Conservation (phyloP, 2,329 filamentous ascomycete genomes). For the Fusarium sp. region DNA sequence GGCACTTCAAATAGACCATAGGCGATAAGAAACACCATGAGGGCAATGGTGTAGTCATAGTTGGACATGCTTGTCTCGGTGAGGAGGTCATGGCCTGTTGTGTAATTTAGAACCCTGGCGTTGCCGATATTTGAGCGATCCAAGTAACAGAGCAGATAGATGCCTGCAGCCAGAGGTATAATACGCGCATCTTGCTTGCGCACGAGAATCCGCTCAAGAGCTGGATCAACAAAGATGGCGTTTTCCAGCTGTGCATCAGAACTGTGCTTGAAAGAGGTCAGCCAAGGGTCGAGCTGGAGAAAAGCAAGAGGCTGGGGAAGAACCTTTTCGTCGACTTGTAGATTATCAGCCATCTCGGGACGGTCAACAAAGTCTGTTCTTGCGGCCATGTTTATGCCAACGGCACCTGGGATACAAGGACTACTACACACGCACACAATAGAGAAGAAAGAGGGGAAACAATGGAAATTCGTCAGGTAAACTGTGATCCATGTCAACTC, state of each 20-base stretch:
- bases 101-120: constrained; percentile 50
- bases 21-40: constrained; percentile 52
- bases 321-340: constrained; percentile 24
- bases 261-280: constrained; percentile 11
- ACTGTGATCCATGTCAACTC: constrained; percentile 14
- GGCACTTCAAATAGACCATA: constrained; percentile 66
- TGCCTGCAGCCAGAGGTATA: constrained; percentile 36
- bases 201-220: constrained; percentile 16
- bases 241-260: constrained; percentile 22
- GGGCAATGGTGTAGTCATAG: constrained; percentile 66
- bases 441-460: constrained; percentile 3
- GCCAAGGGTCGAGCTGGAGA: neutral
- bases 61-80: constrained; percentile 56
- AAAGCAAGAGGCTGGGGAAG: neutral
- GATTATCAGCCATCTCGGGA: constrained; percentile 8
- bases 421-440: neutral
- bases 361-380: constrained; percentile 12
- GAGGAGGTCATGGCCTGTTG: constrained; percentile 46
- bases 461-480: constrained; percentile 15
- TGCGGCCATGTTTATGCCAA: neutral
- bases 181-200: constrained; percentile 36
- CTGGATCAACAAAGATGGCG: constrained; percentile 10
- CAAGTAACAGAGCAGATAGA: constrained; percentile 56
- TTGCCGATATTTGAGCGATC: constrained; percentile 61
- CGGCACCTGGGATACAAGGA: too few relatives aligned